These are phyloP conservation scores for Naematelia aurantialba DNA, from an alignment of 768 basidiomycete genomes.

Conservation along the genomic window DNA sequence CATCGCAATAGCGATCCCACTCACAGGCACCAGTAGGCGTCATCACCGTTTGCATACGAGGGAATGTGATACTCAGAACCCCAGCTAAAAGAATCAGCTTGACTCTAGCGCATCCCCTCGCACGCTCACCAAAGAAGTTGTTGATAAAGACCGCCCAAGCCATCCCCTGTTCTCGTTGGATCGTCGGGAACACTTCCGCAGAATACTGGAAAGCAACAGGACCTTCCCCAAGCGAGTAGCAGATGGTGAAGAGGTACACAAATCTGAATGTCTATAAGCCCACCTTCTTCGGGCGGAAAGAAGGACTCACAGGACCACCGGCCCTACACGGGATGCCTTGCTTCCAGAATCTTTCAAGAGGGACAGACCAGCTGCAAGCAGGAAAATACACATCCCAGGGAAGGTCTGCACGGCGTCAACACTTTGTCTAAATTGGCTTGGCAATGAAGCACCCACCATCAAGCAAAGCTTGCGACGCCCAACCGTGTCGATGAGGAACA, in stretches of 20 bases:
- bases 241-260: conserved; percentile 45
- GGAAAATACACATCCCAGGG: conserved; percentile 73
- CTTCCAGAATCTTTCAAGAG: conserved; percentile 49
- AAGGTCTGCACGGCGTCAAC: conserved; percentile 51
- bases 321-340: conserved; percentile 17
- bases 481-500: conserved; percentile 43
- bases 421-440: background rate
- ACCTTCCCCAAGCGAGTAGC: conserved; percentile 58
- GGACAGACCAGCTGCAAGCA: conserved; percentile 71
- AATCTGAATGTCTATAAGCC: conserved; percentile 48
- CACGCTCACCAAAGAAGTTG: conserved; percentile 23
- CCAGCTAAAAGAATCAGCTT: conserved; percentile 28
- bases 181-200: conserved; percentile 86
- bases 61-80: conserved; percentile 55
- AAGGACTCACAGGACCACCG: conserved; percentile 24
- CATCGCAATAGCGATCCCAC: conserved; percentile 57
- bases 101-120: background rate
- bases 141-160: conserved; percentile 60
- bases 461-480: conserved; percentile 31
- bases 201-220: conserved; percentile 81
- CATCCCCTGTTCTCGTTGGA: conserved; percentile 77
- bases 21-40: conserved; percentile 67
- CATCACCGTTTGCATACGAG: conserved; percentile 63
- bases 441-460: conserved; percentile 13
- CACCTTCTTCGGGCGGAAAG: conserved; percentile 10